Percentiles rank a stretch among this genome's conserved stretches.
These are phyloP conservation scores for Linnemannia schmuckeri DNA, from an alignment of 192 early-diverging fungal species.

Conservation along the genomic window DNA sequence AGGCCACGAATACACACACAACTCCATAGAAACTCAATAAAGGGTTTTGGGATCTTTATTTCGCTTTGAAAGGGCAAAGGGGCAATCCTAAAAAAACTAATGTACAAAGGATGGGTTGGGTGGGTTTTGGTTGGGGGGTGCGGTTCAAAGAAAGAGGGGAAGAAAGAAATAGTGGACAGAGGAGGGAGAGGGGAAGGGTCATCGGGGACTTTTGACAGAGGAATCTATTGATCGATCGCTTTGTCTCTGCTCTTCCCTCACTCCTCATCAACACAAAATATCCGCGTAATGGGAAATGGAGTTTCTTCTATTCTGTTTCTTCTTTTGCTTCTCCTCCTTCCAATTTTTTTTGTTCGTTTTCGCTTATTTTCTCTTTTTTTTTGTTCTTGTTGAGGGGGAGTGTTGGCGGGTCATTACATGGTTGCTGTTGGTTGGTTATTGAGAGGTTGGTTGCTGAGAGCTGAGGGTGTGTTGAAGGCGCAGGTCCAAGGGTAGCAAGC, in stretches of 20 bases:
- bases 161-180: neutral
- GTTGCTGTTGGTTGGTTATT: neutral
- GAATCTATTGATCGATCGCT: neutral
- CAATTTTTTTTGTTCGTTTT: conserved; percentile 10
- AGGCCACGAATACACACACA: neutral
- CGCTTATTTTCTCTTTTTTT: neutral
- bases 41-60: conserved; percentile 1
- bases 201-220: neutral
- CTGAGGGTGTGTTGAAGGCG: neutral
- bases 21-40: neutral
- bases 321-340: neutral
- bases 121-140: neutral
- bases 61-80: neutral
- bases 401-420: neutral
- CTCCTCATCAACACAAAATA: neutral
- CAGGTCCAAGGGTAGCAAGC: neutral
- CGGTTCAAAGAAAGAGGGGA: too few relatives aligned
- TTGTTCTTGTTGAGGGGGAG: neutral
- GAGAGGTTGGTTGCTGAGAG: neutral
- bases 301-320: neutral
- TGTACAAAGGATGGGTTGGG: conserved; percentile 3
- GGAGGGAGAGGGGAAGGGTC: neutral
- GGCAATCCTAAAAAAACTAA: conserved; percentile 5
- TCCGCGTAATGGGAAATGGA: neutral
- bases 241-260: neutral